These are phyloP conservation scores for Iberis pinnata DNA, from an alignment of 345 rosid genomes.

Conservation along the genomic window DNA sequence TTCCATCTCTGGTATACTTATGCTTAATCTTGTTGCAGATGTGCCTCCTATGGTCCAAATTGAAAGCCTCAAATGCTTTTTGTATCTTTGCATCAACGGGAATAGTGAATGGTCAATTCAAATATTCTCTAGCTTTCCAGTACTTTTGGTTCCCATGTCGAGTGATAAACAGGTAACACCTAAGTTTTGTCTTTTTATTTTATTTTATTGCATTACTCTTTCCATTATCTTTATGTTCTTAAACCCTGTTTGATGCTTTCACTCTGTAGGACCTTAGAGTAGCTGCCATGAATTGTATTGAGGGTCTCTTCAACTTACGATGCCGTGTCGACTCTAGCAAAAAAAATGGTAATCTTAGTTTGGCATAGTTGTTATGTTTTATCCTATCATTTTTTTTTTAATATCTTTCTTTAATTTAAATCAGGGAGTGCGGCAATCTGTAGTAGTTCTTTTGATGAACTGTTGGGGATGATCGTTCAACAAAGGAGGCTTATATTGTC, in stretches of 20 bases:
- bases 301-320: slow-evolving; percentile 47
- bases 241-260: not conserved
- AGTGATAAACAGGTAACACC: slow-evolving; percentile 63
- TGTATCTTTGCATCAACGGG: slow-evolving; percentile 52
- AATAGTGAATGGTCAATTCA: slow-evolving; percentile 46
- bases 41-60: slow-evolving; percentile 48
- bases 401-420: not conserved
- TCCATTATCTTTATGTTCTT: slow-evolving; percentile 5
- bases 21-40: slow-evolving; percentile 43
- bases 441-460: slow-evolving; percentile 59
- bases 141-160: slow-evolving; percentile 65
- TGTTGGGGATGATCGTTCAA: slow-evolving; percentile 66
- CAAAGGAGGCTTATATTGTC: slow-evolving; percentile 71
- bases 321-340: slow-evolving; percentile 62
- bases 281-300: slow-evolving; percentile 80
- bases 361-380: slow-evolving; percentile 7
- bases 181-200: not conserved
- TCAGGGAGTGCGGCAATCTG: slow-evolving; percentile 65
- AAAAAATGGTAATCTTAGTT: slow-evolving; percentile 66
- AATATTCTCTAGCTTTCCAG: slow-evolving; percentile 61
- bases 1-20: slow-evolving; percentile 17
- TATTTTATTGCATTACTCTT: not conserved
- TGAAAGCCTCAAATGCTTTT: slow-evolving; percentile 68
- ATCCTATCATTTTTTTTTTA: slow-evolving; percentile 1
- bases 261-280: slow-evolving; percentile 53